Evolutionary conservation across 2,329 filamentous ascomycete genomes (phyloP), one percentile per base, ranked within the genome.

Genomic region (Alternaria rosae): DNA sequence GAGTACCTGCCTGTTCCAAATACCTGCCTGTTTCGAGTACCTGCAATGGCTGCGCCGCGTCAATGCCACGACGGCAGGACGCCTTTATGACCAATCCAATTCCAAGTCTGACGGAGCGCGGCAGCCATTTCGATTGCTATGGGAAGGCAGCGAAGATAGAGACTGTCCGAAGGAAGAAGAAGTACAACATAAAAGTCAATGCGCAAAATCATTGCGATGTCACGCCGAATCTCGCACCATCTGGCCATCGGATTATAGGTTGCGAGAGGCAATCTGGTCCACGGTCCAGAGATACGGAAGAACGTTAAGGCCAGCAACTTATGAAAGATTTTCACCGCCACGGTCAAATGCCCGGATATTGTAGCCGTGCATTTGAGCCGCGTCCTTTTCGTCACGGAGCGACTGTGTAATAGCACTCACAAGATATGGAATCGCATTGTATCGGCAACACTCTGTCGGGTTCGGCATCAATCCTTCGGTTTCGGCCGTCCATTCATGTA

Each of bases 381-480:
- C 13, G 20, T 38, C 17, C 28, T 32, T 50, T 35, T 28, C 32
- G 28, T 30, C 13, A 17, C 28, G 28, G 47, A 32, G 28, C 47
- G 15, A 50, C 47, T 21, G 2, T 8, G 35, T 50, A 20, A 17
- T 50, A 35, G 8, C 47, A n/a, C 47, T 21, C 12, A 50, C 6
- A 23, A 3, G 13, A 28, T 50, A 9, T 30, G 20, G 30, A 44
- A 7, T 42, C 23, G 17, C 44, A 28, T 30, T 30, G 10, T 23
- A 48, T 15, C n/a, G 51, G 25, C 11, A 55, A 6, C 30, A 23
- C 30, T 8, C 47, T 32, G 20, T 51, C 23, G 11, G 26, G 21
- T 50, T 45, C 23, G 26, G 58, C 54, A 25, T 41, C 25, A 11
- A 15, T 45, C 23, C 54, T 41, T 61, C 38, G 58, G 43, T 28